phyloP scores from a whole-genome alignment of 1,139 yeast genomes.

The Kurtzmaniella quercitrusa region DNA sequence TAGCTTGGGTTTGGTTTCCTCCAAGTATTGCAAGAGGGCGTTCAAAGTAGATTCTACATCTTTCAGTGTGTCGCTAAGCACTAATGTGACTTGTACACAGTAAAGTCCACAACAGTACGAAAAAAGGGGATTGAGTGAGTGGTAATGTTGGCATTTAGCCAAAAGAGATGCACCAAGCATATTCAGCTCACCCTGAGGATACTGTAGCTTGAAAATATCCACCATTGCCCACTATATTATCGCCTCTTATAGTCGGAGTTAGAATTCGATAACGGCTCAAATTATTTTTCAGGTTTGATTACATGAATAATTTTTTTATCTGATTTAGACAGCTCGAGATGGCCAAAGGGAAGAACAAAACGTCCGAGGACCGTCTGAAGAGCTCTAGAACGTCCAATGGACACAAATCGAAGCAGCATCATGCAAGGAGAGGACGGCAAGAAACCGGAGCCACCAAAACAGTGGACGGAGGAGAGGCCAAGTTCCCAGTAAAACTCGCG shows the following conservation, averaged over 20 bases:
- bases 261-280: background rate
- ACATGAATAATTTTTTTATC: background rate
- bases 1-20: slow-evolving; percentile 1
- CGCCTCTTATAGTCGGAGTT: background rate
- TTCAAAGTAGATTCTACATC: background rate
- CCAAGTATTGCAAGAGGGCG: slow-evolving; percentile 6
- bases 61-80: background rate
- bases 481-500: slow-evolving; percentile 68
- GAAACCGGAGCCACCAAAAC: slow-evolving; percentile 28
- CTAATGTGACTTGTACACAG: slow-evolving; percentile 4
- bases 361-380: slow-evolving; percentile 33
- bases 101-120: slow-evolving; percentile 7
- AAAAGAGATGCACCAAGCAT: slow-evolving; percentile 4
- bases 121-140: slow-evolving; percentile 4
- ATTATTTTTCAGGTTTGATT: background rate
- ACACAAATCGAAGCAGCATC: slow-evolving; percentile 53
- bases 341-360: slow-evolving; percentile 69
- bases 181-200: background rate
- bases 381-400: slow-evolving; percentile 50
- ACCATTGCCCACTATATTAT: background rate
- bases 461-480: slow-evolving; percentile 11
- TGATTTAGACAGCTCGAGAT: slow-evolving; percentile 18
- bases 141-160: slow-evolving; percentile 8
- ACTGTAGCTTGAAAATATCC: background rate
- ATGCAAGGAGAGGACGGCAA: slow-evolving; percentile 46